These are phyloP conservation scores for Aspergillus homomorphus DNA, from an alignment of 495 filamentous ascomycete species.

Conservation along the genomic window DNA sequence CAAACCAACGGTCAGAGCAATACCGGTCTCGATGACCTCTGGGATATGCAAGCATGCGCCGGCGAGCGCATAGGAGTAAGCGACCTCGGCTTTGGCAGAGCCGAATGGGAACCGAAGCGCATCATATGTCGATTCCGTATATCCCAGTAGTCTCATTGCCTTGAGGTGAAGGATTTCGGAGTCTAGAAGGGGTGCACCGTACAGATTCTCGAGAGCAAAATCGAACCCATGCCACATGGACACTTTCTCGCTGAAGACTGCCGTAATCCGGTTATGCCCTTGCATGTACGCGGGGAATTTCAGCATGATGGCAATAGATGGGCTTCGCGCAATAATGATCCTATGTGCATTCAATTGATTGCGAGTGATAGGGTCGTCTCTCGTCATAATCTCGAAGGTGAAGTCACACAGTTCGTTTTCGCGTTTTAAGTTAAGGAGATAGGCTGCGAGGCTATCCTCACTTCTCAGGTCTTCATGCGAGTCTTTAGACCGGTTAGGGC, in stretches of 20 bases:
- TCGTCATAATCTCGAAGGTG: slow-evolving; percentile 19
- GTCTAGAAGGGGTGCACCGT: slow-evolving; percentile 21
- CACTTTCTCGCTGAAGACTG: slow-evolving; percentile 19
- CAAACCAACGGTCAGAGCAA: slow-evolving; percentile 23
- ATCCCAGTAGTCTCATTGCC: slow-evolving; percentile 18
- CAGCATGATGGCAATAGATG: slow-evolving; percentile 13
- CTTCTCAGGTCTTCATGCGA: not conserved
- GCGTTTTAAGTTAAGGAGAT: slow-evolving; percentile 13
- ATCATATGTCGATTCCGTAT: slow-evolving; percentile 5
- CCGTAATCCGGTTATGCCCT: slow-evolving; percentile 13
- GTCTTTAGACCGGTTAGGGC: not conserved
- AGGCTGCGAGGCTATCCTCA: slow-evolving; percentile 1
- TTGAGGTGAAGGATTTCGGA: slow-evolving; percentile 6
- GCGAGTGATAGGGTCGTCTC: slow-evolving; percentile 12
- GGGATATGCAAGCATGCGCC: slow-evolving; percentile 28
- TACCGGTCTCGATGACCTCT: slow-evolving; percentile 24
- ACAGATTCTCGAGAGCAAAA: slow-evolving; percentile 27
- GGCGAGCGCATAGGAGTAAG: slow-evolving; percentile 30
- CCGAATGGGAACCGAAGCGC: slow-evolving; percentile 15
- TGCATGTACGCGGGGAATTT: not conserved
- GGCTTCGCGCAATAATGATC: slow-evolving; percentile 22
- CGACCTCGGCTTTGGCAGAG: slow-evolving; percentile 26
- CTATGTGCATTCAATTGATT: slow-evolving; percentile 18
- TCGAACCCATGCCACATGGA: slow-evolving; percentile 24
- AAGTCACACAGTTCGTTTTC: slow-evolving; percentile 19